A percentile compares a stretch with the other conserved stretches of the same genome.
phyloP scores from a whole-genome alignment of 2,329 filamentous ascomycete genomes.

The Fusarium nygamai region DNA sequence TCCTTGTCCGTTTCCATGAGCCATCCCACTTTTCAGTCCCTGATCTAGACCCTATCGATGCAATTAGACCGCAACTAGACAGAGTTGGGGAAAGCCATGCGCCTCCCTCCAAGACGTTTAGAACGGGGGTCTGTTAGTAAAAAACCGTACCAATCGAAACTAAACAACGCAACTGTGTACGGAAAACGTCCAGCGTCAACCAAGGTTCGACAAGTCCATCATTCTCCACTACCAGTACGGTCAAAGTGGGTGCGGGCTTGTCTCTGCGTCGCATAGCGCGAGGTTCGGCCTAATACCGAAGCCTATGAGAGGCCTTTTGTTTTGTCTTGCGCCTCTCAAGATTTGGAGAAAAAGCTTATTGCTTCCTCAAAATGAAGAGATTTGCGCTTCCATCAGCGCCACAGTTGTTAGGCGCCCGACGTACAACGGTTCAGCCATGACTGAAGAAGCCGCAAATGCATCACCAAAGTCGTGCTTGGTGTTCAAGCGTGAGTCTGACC shows the following conservation, averaged over 20 bases:
- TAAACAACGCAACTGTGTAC: background rate
- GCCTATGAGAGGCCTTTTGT: background rate
- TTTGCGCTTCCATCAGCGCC: background rate
- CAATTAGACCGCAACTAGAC: constrained; percentile 13
- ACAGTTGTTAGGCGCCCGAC: background rate
- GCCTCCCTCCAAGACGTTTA: constrained; percentile 20
- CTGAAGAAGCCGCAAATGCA: background rate
- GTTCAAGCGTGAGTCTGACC: background rate
- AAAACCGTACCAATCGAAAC: constrained; percentile 36
- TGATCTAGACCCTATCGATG: constrained; percentile 29
- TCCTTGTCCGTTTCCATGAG: constrained; percentile 20
- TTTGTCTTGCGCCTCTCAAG: background rate
- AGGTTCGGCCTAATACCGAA: constrained; percentile 16
- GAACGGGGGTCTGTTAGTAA: constrained; percentile 15
- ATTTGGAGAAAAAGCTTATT: constrained; percentile 16
- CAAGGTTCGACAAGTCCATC: background rate
- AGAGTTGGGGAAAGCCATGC: constrained; percentile 9
- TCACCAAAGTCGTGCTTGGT: background rate
- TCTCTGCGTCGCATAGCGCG: background rate
- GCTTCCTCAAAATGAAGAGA: background rate
- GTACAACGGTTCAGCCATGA: background rate
- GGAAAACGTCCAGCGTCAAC: background rate
- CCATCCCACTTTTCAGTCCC: constrained; percentile 26
- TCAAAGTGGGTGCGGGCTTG: constrained; percentile 1
- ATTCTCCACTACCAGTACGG: background rate